phyloP scores from a whole-genome alignment of 805 yeast species.

The Ogataea polymorpha region DNA sequence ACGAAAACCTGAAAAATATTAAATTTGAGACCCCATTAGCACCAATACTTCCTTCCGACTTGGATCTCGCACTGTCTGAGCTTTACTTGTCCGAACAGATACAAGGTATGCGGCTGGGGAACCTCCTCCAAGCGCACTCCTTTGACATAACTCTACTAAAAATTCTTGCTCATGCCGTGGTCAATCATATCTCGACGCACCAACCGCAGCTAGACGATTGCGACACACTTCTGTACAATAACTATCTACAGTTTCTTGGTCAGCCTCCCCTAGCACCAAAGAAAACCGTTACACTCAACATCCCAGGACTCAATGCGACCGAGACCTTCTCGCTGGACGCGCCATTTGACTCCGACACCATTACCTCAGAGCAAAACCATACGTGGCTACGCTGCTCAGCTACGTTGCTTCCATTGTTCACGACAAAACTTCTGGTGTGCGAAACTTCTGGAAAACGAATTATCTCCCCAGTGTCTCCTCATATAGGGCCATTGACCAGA shows the following conservation, averaged over 20 bases:
- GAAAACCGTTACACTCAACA: constrained; percentile 3
- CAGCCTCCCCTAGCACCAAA: background rate
- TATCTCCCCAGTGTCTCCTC: constrained; percentile 5
- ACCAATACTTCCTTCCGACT: background rate
- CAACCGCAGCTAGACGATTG: constrained; percentile 2
- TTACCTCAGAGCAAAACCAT: constrained; percentile 28
- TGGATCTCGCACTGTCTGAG: background rate
- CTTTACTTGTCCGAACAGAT: constrained; percentile 8
- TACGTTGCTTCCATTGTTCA: constrained; percentile 37
- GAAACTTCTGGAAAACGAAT: constrained; percentile 33
- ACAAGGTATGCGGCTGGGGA: constrained; percentile 11
- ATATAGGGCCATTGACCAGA: constrained; percentile 6
- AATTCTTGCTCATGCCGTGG: constrained; percentile 12
- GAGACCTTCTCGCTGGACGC: constrained; percentile 12
- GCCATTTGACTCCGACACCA: constrained; percentile 8
- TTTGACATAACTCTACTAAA: constrained; percentile 1
- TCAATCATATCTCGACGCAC: constrained; percentile 7
- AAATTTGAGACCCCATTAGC: background rate
- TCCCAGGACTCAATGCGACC: constrained; percentile 12
- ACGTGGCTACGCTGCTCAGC: constrained; percentile 38
- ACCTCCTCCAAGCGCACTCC: constrained; percentile 1
- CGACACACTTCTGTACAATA: constrained; percentile 16
- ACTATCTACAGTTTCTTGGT: constrained; percentile 8
- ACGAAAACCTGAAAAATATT: background rate
- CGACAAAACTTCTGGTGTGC: constrained; percentile 34